Base-by-base conservation (phyloP, 495 filamentous ascomycete genomes). In the Aspergillus egyptiacus region DNA sequence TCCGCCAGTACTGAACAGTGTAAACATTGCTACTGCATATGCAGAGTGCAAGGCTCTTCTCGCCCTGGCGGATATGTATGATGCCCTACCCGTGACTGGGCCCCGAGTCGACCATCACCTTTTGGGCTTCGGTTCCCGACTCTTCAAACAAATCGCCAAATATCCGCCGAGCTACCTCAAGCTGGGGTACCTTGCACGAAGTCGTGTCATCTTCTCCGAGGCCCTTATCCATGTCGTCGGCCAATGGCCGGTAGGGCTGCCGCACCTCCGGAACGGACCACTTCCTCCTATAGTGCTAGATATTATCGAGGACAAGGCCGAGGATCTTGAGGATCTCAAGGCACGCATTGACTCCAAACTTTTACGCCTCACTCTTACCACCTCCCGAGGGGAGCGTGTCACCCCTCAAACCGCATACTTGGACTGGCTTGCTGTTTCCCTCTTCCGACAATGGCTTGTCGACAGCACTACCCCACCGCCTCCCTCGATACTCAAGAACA, bases 91-190 rank as follows among this genome's bases (percentile, higher is more conserved):
- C 15, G 87, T 95, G 13, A 87, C 95, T 13, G 90, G 90, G 0
- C 86, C 87, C 1, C 80, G 90, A n/a, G 83, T 95, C 8, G 89
- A 96, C 59, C 88, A 96, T 70, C 89, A 96, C 63, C 70, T 96
- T 3, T 73, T 96, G 1, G 88, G 90, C 47, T 96, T 95, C 65
- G 87, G 90, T 51, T 85, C 83, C 22, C 77, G 87, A 13, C 76
- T 96, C 0, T 95, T 88, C 81, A 91, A 91, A 61, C 89, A 96
- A 58, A 93, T 95, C 48, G 87, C 89, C 30, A 95, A 94, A 64
- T 95, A 95, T 61, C 90, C 90, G 14, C 86, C 91, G 13, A 85
- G 79, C 58, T 96, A 96, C 60, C 79, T 96, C 10, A 90, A 90
- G 37, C 76, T 96, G 3, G 90, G 89, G 17, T 95, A 90, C 57